Conservation (phyloP, 2,329 filamentous ascomycete genomes). For the Xylaria multiplex region DNA sequence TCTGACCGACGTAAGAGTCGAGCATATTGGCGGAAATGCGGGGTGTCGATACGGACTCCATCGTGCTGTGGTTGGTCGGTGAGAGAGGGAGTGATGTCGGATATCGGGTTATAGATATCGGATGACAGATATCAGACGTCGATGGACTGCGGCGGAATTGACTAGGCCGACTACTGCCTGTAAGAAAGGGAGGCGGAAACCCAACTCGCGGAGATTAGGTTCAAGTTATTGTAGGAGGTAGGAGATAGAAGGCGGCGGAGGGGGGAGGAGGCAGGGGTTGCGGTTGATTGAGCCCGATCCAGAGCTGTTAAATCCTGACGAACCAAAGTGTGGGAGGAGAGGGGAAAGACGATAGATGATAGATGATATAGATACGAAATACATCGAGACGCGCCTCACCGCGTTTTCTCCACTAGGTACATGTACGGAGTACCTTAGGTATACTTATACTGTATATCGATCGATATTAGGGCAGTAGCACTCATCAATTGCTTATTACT, state of each 20-base stretch:
- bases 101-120: background rate
- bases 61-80: constrained; percentile 50
- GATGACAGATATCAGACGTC: constrained; percentile 11
- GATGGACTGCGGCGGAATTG: background rate
- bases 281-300: background rate
- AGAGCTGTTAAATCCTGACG: no score
- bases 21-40: constrained; percentile 86
- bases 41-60: constrained; percentile 78
- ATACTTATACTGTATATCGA: no score
- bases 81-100: background rate
- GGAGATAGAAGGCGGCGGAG: no score
- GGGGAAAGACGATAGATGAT: background rate
- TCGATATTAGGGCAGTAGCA: no score
- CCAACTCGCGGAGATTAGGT: background rate
- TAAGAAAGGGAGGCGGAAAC: background rate
- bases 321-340: no score
- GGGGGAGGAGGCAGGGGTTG: background rate
- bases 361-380: background rate
- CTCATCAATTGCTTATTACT: no score
- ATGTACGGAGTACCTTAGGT: background rate
- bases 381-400: constrained; percentile 1
- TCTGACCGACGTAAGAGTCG: constrained; percentile 75
- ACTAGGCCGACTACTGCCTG: background rate
- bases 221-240: background rate
- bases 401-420: constrained; percentile 11